Evolutionary conservation across 1,284 basidiomycete species (phyloP), one percentile per base, ranked within the genome.

Genomic region (Irpex sp.): DNA sequence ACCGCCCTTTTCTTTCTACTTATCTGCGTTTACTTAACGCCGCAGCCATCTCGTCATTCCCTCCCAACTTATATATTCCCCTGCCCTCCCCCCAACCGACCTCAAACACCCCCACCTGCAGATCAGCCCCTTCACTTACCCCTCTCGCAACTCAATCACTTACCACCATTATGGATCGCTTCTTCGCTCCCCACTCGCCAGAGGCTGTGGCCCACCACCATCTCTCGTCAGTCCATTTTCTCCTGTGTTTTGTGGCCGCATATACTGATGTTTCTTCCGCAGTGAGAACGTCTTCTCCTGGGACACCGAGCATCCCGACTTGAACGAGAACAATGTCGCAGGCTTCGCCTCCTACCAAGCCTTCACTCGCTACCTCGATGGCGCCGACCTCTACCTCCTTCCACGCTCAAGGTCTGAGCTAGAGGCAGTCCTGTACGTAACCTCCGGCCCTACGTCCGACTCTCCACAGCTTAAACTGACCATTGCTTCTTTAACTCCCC

Each of bases 191-290:
- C 15, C 80, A 89, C 63, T 85, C 88, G 34, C 86, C 85, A 60
- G 91, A 93, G 74, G 91, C 90, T 57, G 73, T 82, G 61, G 91
- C 91, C 26, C 84, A 92, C 76, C 81, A 74, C 65, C 85, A 86
- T 66, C 77, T 92, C 60, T 86, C 82, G 91, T 91, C 77, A 61
- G 85, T 80, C 56, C 57, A 47, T 51, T 66, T 58, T 47, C 40
- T 11, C n/a, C 40, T 47, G 62, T 59, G 51, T 58, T 63, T 57
- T 59, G 49, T 62, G 62, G 49, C 31, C 57, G 59, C 59, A 57
- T 63, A 13, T 56, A 63, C 59, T 65, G 44, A 37, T 62, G 59
- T 36, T 44, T 70, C 57, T n/a, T 57, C 37, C 60, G 13, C 70
- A 91, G 88, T 59, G 85, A 92, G 74, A 88, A 88, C 66, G 82